Evolutionary conservation across 1,139 yeast genomes (phyloP), one percentile per base, ranked within the genome.

Genomic region (Sugiyamaella neomexicana): DNA sequence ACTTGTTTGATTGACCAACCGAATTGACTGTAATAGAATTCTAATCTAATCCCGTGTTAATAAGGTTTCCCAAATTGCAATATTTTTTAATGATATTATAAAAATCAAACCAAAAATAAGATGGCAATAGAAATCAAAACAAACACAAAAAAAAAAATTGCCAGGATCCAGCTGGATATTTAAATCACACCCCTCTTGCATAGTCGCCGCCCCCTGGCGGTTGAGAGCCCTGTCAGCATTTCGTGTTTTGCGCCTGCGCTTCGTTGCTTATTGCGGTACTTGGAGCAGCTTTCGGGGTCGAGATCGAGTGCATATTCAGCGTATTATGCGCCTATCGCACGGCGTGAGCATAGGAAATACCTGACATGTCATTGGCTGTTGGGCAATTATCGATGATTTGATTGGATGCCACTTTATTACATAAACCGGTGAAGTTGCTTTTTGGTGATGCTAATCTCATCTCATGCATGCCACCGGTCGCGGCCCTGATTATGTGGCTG

Each of bases 341-440:
- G 16, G 47, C 39, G 38, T 25, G 17, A 7, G 29, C 38, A 16
- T 16, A 13, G 5, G 32, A 50, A 44, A 43, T 50, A 44, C 40
- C 16, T 10, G 12, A 9, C n/a, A 2, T 27, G 16, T 37, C 36
- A 50, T 50, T 50, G 53, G 53, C 15, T 23, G 20, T 4, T 46
- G 5, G n/a, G 27, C 16, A 55, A 44, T 54, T 57, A 41, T 31
- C 46, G 39, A 45, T 23, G 12, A 29, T 47, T 15, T 49, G 34
- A 55, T 55, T 56, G 58, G 58, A n/a, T 13, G 36, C 3, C 17
- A 5, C n/a, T 2, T 13, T 20, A 31, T 31, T 42, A 12, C 32
- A 42, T 42, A 31, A 29, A 29, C 20, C n/a, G 10, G n/a, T 12
- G 23, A 2, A 9, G 2, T 42, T 42, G 37, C 46, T 42, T 13